A percentile compares a stretch with the other conserved stretches of the same genome.
Conservation (phyloP, 1,284 basidiomycete genomes). For the Ganoderma meredithae region DNA sequence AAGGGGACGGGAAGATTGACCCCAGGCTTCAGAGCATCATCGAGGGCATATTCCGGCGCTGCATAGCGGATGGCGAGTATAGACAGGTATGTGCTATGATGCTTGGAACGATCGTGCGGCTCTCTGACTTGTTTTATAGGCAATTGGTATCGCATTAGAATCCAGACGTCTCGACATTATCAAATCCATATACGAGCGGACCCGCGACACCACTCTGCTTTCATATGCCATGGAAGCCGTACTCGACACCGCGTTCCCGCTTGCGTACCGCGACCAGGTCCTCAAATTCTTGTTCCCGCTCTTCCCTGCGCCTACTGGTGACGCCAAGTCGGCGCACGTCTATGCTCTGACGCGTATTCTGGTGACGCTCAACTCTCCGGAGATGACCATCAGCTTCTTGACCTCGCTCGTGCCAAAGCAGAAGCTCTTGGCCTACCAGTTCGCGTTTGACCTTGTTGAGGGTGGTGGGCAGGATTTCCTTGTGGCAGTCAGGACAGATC, state of each 20-base stretch:
- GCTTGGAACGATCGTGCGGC: slow-evolving; percentile 16
- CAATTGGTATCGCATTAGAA: slow-evolving; percentile 93
- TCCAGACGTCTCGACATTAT: slow-evolving; percentile 88
- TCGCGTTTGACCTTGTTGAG: slow-evolving; percentile 93
- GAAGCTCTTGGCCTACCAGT: slow-evolving; percentile 86
- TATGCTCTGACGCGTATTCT: slow-evolving; percentile 86
- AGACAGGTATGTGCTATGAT: slow-evolving; percentile 72
- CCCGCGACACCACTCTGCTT: slow-evolving; percentile 78
- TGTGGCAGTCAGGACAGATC: slow-evolving; percentile 69
- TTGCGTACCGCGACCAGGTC: slow-evolving; percentile 85
- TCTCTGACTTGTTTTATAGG: slow-evolving; percentile 53
- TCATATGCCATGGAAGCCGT: slow-evolving; percentile 92
- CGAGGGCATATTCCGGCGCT: slow-evolving; percentile 85
- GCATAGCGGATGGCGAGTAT: slow-evolving; percentile 87
- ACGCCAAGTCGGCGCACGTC: slow-evolving; percentile 76
- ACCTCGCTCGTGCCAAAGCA: slow-evolving; percentile 76
- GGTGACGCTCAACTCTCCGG: slow-evolving; percentile 83
- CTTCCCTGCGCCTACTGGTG: slow-evolving; percentile 74
- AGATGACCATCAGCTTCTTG: slow-evolving; percentile 76
- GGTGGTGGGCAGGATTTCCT: slow-evolving; percentile 93
- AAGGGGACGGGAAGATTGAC: slow-evolving; percentile 61
- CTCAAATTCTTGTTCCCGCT: slow-evolving; percentile 86
- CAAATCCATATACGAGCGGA: slow-evolving; percentile 75
- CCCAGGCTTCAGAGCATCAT: slow-evolving; percentile 82
- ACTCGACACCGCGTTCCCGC: slow-evolving; percentile 82